Evolutionary conservation across 768 basidiomycete genomes (phyloP).

Genomic region (Steccherinum ochraceum): DNA sequence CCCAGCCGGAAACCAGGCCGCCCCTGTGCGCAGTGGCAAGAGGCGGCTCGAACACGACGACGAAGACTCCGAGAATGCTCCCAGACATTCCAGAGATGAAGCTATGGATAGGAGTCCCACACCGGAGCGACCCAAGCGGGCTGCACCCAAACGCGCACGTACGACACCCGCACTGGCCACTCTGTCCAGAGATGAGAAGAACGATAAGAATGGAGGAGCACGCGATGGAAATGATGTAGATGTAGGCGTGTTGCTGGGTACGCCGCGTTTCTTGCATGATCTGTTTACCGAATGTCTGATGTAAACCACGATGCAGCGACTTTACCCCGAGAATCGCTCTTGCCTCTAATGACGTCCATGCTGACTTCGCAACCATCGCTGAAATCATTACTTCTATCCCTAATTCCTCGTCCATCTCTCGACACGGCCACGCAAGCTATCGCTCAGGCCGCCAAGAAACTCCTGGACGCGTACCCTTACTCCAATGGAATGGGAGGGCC

Average conservation of each 20-base stretch:
- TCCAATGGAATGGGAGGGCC: constrained; percentile 42
- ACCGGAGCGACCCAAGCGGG: constrained; percentile 69
- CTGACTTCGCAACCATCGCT: constrained; percentile 62
- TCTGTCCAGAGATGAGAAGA: constrained; percentile 29
- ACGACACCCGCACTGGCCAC: constrained; percentile 29
- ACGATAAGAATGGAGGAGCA: constrained; percentile 37
- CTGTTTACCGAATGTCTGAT: too few species aligned
- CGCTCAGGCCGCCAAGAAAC: constrained; percentile 59
- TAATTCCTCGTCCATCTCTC: constrained; percentile 82
- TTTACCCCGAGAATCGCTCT: constrained; percentile 68
- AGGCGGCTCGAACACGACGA: constrained; percentile 66
- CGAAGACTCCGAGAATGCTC: constrained; percentile 35
- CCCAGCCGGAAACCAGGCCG: constrained; percentile 48
- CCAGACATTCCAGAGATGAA: constrained; percentile 43
- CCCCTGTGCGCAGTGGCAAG: constrained; percentile 44
- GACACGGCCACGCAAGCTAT: constrained; percentile 68
- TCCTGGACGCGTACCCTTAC: constrained; percentile 81
- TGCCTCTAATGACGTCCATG: constrained; percentile 67
- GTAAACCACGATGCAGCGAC: constrained; percentile 47
- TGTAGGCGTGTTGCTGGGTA: constrained; percentile 76
- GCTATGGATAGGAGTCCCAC: constrained; percentile 85
- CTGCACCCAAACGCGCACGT: constrained; percentile 61
- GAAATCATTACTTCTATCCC: constrained; percentile 62
- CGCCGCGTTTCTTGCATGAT: too few species aligned
- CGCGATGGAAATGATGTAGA: constrained; percentile 62